Evolutionary conservation across 805 yeast species (phyloP).

Genomic region (Scheffersomyces stipitis): DNA sequence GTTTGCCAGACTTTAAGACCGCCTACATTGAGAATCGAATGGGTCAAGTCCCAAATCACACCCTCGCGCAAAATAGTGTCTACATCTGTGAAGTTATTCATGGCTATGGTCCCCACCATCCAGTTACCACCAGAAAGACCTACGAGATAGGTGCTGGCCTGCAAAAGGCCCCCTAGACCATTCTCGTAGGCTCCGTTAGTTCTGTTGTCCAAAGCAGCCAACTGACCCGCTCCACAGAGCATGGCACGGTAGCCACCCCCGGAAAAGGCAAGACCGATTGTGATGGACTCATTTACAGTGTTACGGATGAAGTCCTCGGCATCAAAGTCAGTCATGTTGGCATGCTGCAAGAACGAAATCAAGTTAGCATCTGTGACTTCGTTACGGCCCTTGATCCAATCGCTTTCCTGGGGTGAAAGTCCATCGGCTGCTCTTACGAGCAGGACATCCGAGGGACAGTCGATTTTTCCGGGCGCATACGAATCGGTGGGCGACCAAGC

Average conservation of each 20-base stretch:
- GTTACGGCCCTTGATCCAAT: slow-evolving; percentile 53
- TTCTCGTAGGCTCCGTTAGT: slow-evolving; percentile 22
- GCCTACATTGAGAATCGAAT: slow-evolving; percentile 75
- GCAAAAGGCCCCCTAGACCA: slow-evolving; percentile 54
- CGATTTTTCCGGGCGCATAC: slow-evolving; percentile 61
- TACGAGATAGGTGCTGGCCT: slow-evolving; percentile 66
- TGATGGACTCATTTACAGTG: slow-evolving; percentile 39
- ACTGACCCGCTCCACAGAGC: slow-evolving; percentile 52
- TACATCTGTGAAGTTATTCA: slow-evolving; percentile 58
- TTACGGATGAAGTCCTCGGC: slow-evolving; percentile 40
- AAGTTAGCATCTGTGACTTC: slow-evolving; percentile 46
- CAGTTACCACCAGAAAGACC: slow-evolving; percentile 68
- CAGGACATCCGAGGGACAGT: slow-evolving; percentile 45
- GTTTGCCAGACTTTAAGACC: slow-evolving; percentile 62
- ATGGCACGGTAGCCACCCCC: slow-evolving; percentile 95
- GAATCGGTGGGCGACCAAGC: slow-evolving; percentile 37
- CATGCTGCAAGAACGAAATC: slow-evolving; percentile 44
- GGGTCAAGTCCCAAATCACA: slow-evolving; percentile 37
- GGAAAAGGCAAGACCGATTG: slow-evolving; percentile 58
- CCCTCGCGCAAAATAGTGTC: slow-evolving; percentile 30
- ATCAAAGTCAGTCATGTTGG: slow-evolving; percentile 49
- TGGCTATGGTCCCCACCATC: slow-evolving; percentile 64
- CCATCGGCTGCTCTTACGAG: slow-evolving; percentile 48
- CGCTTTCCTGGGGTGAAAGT: slow-evolving; percentile 47
- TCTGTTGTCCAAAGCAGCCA: slow-evolving; percentile 39